phyloP scores from a whole-genome alignment of 2,329 filamentous ascomycete species.

The Sodiomyces alkalinus region DNA sequence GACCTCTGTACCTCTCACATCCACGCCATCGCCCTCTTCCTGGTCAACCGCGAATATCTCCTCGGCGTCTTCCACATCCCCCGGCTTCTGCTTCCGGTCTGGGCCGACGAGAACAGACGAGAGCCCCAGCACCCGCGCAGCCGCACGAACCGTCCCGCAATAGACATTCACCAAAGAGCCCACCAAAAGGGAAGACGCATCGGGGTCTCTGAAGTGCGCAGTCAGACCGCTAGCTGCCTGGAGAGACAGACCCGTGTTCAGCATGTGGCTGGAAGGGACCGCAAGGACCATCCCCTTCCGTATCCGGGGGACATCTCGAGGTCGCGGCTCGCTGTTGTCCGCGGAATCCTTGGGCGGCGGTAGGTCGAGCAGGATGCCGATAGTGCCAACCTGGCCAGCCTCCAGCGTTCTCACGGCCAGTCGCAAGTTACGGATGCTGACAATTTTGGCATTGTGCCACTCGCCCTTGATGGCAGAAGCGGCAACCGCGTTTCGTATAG shows the following conservation, averaged over 20 bases:
- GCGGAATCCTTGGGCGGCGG: constrained; percentile 17
- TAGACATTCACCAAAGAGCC: constrained; percentile 70
- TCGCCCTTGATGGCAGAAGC: constrained; percentile 42
- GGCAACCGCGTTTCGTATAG: constrained; percentile 35
- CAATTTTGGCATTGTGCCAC: constrained; percentile 69
- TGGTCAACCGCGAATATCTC: constrained; percentile 40
- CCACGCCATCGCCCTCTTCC: constrained; percentile 17
- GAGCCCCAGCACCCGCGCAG: constrained; percentile 56
- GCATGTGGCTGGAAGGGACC: constrained; percentile 42
- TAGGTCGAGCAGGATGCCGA: constrained; percentile 56
- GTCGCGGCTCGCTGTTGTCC: constrained; percentile 13
- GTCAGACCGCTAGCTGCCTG: constrained; percentile 54
- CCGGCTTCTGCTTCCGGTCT: constrained; percentile 7
- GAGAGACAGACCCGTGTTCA: constrained; percentile 39
- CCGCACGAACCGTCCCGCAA: constrained; percentile 70
- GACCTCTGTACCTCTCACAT: constrained; percentile 21
- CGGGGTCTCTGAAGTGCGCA: constrained; percentile 52
- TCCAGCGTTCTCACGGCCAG: constrained; percentile 64
- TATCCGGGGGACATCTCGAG: constrained; percentile 25
- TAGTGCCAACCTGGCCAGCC: constrained; percentile 74
- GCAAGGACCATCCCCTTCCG: constrained; percentile 76
- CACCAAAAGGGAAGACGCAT: constrained; percentile 46
- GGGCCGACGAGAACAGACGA: constrained; percentile 10
- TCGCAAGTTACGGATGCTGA: constrained; percentile 77
- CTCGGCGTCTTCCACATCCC: constrained; percentile 26